A percentile compares a stretch with the other conserved stretches of the same genome.
These are phyloP conservation scores for Fusarium sp. DNA, from an alignment of 2,329 filamentous ascomycete genomes.

Conservation along the genomic window DNA sequence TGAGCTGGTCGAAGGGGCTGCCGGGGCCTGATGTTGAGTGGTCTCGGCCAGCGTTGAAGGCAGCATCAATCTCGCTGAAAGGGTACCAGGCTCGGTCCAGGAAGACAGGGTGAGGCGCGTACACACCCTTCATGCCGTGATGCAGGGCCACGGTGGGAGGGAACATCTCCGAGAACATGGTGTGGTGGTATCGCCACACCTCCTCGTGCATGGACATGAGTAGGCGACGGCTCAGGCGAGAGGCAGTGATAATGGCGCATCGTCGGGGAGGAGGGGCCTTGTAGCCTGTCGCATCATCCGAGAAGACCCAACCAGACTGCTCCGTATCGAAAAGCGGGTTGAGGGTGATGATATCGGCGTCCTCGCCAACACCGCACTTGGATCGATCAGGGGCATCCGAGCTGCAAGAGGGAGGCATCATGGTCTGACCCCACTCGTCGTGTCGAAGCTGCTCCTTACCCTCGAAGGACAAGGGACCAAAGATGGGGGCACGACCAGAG, in stretches of 20 bases:
- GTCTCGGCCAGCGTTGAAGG: conserved; percentile 82
- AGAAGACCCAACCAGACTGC: conserved; percentile 78
- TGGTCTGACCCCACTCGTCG: conserved; percentile 64
- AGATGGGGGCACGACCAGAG: conserved; percentile 67
- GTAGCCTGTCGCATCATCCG: conserved; percentile 78
- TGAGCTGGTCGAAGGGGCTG: conserved; percentile 73
- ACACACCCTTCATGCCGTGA: conserved; percentile 82
- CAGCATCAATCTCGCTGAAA: conserved; percentile 72
- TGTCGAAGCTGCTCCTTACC: conserved; percentile 60
- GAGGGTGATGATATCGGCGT: conserved; percentile 81
- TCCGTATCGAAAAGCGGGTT: conserved; percentile 81
- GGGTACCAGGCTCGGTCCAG: conserved; percentile 81
- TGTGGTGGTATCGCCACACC: conserved; percentile 73
- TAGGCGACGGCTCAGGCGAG: conserved; percentile 74
- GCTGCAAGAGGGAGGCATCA: conserved; percentile 67
- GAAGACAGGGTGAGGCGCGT: conserved; percentile 85
- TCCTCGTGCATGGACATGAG: conserved; percentile 81
- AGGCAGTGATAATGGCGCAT: conserved; percentile 78
- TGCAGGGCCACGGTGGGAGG: conserved; percentile 77
- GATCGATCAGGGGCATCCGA: conserved; percentile 60
- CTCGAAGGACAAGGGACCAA: conserved; percentile 72
- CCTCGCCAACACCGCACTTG: conserved; percentile 75
- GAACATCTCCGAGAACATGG: conserved; percentile 86
- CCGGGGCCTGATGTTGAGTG: conserved; percentile 73
- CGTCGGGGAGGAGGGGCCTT: conserved; percentile 73